A percentile compares a stretch with the other conserved stretches of the same genome.
Evolutionary conservation across 1,139 yeast species (phyloP).

Genomic region (Scheffersomyces illinoinensis): DNA sequence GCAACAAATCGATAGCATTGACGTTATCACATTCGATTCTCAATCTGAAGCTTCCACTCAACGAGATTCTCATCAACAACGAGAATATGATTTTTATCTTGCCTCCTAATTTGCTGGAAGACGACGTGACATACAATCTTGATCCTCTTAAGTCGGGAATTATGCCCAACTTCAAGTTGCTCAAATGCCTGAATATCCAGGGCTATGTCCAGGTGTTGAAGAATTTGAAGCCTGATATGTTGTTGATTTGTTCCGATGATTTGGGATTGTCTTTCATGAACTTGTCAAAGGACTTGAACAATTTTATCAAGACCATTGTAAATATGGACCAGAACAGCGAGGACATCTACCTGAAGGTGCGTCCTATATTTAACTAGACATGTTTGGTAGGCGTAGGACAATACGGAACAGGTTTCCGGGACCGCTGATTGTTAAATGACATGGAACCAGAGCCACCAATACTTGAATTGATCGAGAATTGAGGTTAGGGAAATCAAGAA

Average conservation of each 20-base stretch:
- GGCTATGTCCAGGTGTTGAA: constrained; percentile 45
- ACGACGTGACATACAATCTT: constrained; percentile 32
- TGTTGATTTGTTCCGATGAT: constrained; percentile 46
- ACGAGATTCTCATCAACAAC: constrained; percentile 37
- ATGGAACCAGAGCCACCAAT: no score
- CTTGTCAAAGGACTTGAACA: constrained; percentile 38
- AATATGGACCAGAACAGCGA: constrained; percentile 35
- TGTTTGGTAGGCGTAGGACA: not conserved
- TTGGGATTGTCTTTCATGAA: constrained; percentile 33
- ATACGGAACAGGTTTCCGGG: not conserved
- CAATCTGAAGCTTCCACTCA: constrained; percentile 39
- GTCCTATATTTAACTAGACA: constrained; percentile 21
- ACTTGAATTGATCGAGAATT: not conserved
- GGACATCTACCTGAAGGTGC: constrained; percentile 27
- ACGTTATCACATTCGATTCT: constrained; percentile 47
- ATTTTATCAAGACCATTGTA: constrained; percentile 42
- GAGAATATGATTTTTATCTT: constrained; percentile 49
- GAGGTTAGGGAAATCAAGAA: not conserved
- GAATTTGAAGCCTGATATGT: constrained; percentile 44
- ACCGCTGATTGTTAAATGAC: no score
- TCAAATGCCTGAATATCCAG: constrained; percentile 42
- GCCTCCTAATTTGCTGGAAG: constrained; percentile 47
- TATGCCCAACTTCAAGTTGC: constrained; percentile 39
- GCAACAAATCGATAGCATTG: constrained; percentile 41
- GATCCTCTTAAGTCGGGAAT: constrained; percentile 12